Evolutionary conservation across 306 rosid genomes (phyloP).

Genomic region (Psophocarpus tetragonolobus): DNA sequence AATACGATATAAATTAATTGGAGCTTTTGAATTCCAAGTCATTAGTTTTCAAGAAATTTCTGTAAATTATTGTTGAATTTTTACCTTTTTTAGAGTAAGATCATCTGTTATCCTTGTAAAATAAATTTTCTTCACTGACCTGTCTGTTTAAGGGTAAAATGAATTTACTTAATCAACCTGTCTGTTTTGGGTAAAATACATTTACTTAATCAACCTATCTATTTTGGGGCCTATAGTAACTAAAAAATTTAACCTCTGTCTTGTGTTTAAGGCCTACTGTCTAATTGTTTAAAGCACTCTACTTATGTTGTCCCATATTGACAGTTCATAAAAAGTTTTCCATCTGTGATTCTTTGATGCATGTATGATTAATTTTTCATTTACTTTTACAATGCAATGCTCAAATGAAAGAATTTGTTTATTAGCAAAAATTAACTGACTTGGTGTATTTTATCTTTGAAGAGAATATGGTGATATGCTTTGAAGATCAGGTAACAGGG

Average conservation of each 20-base stretch:
- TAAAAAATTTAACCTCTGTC: conserved; percentile 1
- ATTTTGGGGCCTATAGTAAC: not conserved
- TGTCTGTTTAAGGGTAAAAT: not conserved
- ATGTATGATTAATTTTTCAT: conserved; percentile 1
- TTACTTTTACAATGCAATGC: conserved; percentile 6
- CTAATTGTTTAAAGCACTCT: conserved; percentile 4
- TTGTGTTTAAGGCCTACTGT: conserved; percentile 1
- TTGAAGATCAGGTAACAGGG: conserved; percentile 79
- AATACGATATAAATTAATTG: conserved; percentile 25
- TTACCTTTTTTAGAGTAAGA: conserved; percentile 6
- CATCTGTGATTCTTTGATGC: conserved; percentile 7
- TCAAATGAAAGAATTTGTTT: conserved; percentile 32
- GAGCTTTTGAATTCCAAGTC: not conserved
- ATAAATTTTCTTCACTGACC: not conserved
- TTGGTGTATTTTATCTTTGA: conserved; percentile 35
- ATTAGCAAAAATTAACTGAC: conserved; percentile 29
- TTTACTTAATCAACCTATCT: conserved; percentile 3
- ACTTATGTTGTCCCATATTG: conserved; percentile 7
- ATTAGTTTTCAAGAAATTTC: conserved; percentile 1
- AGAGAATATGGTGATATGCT: conserved; percentile 97
- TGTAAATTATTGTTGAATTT: not conserved
- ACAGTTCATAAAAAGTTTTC: not conserved
- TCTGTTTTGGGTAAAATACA: not conserved
- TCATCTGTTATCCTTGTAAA: not conserved
- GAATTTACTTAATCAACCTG: not conserved